These are phyloP conservation scores for Crithidia thermophila DNA, from an alignment of 208 protist species.

Conservation along the genomic window DNA sequence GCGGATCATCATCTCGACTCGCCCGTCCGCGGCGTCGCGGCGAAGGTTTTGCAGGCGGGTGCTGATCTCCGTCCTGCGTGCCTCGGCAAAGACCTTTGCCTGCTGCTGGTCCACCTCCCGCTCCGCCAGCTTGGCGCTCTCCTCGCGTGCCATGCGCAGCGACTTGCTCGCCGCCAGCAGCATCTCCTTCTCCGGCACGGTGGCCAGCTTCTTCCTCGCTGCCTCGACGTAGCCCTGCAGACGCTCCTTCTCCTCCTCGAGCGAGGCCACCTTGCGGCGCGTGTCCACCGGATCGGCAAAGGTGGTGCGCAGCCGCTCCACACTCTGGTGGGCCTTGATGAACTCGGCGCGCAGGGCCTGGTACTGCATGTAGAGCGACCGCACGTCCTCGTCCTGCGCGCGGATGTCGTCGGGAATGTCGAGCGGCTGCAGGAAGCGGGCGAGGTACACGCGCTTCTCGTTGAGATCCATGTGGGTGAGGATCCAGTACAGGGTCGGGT, in stretches of 20 bases:
- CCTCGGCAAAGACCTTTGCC: conserved; percentile 69
- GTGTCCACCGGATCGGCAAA: conserved; percentile 81
- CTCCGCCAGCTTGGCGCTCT: conserved; percentile 71
- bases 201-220: conserved; percentile 74
- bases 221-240: conserved; percentile 74
- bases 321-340: conserved; percentile 80
- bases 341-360: conserved; percentile 79
- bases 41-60: conserved; percentile 85
- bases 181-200: conserved; percentile 77
- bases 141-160: conserved; percentile 75
- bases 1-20: conserved; percentile 83
- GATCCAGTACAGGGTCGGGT: conserved; percentile 91
- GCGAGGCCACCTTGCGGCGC: conserved; percentile 60
- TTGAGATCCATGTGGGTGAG: conserved; percentile 87
- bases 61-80: conserved; percentile 72
- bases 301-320: conserved; percentile 72
- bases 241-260: conserved; percentile 81
- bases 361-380: conserved; percentile 84
- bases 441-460: conserved; percentile 90
- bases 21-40: conserved; percentile 78
- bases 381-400: conserved; percentile 89
- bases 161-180: conserved; percentile 72
- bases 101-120: conserved; percentile 84
- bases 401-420: conserved; percentile 88
- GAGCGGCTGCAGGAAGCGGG: conserved; percentile 84